These are phyloP conservation scores for Calonectria montana DNA, from an alignment of 2,329 filamentous ascomycete genomes.

Conservation along the genomic window DNA sequence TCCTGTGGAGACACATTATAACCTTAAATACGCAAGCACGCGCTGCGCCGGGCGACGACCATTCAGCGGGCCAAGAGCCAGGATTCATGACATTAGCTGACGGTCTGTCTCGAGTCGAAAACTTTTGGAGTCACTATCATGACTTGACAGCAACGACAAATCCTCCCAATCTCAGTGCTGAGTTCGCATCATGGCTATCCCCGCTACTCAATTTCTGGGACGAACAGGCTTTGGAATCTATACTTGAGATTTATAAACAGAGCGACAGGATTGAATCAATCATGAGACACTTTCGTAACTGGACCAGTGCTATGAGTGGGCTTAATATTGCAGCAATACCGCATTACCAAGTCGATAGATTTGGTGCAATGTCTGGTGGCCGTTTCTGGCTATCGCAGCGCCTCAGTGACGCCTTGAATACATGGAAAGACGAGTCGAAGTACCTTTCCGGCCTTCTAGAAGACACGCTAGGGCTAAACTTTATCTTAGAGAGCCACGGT, in stretches of 20 bases:
- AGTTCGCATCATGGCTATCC: not conserved
- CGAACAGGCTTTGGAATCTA: not conserved
- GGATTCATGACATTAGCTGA: not conserved
- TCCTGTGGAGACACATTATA: not conserved
- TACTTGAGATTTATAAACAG: not conserved
- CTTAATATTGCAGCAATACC: not conserved
- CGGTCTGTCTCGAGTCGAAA: not conserved
- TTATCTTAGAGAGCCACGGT: not conserved
- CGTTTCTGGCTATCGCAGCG: not conserved
- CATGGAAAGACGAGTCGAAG: not conserved
- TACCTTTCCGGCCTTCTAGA: not conserved
- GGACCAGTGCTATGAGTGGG: not conserved
- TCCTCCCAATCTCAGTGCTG: too few relatives aligned
- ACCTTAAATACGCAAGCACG: not conserved
- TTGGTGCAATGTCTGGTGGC: not conserved
- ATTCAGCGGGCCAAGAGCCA: not conserved
- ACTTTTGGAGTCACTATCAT: not conserved
- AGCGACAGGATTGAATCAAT: not conserved
- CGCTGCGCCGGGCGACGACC: not conserved
- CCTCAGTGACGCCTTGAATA: not conserved
- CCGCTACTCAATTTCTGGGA: not conserved
- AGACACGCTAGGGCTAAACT: not conserved
- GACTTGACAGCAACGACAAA: not conserved
- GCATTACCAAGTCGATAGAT: not conserved
- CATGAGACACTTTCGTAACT: not conserved